Percentiles rank a stretch among this genome's conserved stretches.
Evolutionary conservation across 495 filamentous ascomycete genomes (phyloP).

Genomic region (Penicillium coprophilum): DNA sequence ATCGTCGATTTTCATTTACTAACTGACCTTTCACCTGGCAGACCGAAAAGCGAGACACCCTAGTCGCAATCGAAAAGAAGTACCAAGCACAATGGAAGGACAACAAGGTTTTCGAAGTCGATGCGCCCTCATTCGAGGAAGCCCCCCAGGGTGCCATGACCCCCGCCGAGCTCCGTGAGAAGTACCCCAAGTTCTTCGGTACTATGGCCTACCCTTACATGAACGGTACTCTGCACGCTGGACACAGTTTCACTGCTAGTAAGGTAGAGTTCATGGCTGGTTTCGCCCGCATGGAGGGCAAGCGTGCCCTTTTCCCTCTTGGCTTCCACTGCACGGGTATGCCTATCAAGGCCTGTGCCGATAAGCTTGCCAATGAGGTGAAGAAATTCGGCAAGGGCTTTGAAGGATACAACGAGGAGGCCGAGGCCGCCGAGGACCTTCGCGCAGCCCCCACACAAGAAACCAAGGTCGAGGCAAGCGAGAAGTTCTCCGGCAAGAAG

Average conservation of each 20-base stretch:
- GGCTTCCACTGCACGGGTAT: conserved; percentile 98
- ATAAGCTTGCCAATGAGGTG: conserved; percentile 88
- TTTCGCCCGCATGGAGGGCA: conserved; percentile 85
- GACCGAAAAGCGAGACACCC: conserved; percentile 90
- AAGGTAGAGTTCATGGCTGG: conserved; percentile 91
- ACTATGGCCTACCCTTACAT: conserved; percentile 96
- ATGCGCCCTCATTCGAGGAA: conserved; percentile 76
- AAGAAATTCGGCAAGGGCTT: conserved; percentile 88
- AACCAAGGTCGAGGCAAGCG: conserved; percentile 67
- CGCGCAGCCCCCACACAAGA: conserved; percentile 53
- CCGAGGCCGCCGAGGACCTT: conserved; percentile 44
- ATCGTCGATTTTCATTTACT: conserved; percentile 24
- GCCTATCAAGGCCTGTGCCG: conserved; percentile 96
- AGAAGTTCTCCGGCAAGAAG: conserved; percentile 92
- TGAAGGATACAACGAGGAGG: conserved; percentile 66
- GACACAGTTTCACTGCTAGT: conserved; percentile 83
- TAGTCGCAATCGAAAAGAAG: conserved; percentile 86
- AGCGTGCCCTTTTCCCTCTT: conserved; percentile 79
- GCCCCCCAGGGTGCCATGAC: conserved; percentile 69
- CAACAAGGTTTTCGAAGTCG: conserved; percentile 72
- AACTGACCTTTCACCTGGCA: conserved; percentile 30
- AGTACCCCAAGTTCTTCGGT: conserved; percentile 87
- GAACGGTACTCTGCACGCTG: conserved; percentile 91
- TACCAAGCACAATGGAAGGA: conserved; percentile 87
- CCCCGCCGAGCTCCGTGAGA: conserved; percentile 69